phyloP scores from a whole-genome alignment of 2,329 filamentous ascomycete genomes.

The Harringtonia aguacate region DNA sequence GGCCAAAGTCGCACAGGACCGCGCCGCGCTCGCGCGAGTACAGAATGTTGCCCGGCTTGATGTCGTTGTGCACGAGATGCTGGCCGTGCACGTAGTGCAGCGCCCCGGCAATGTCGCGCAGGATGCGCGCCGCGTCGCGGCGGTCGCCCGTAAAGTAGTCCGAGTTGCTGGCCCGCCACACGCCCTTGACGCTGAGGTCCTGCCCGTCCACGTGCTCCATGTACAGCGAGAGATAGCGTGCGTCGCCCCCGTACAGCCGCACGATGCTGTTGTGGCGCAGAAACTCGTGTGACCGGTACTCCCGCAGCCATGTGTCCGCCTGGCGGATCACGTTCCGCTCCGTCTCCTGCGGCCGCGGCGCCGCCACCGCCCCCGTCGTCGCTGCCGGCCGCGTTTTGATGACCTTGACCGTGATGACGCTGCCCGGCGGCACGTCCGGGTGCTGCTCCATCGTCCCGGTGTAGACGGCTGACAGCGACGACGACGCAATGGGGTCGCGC shows the following conservation, averaged over 20 bases:
- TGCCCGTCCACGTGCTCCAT: constrained; percentile 51
- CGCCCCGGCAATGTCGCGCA: constrained; percentile 42
- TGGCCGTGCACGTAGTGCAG: constrained; percentile 45
- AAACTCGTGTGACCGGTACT: constrained; percentile 44
- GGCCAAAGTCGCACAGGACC: constrained; percentile 50
- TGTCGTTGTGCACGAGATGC: constrained; percentile 48
- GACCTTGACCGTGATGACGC: constrained; percentile 49
- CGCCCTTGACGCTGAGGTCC: constrained; percentile 36
- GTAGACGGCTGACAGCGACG: constrained; percentile 43
- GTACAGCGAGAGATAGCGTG: constrained; percentile 47
- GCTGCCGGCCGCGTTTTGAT: constrained; percentile 40
- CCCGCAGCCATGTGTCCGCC: constrained; percentile 49
- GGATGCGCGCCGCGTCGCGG: constrained; percentile 38
- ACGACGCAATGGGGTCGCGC: constrained; percentile 44
- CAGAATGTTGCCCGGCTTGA: constrained; percentile 51
- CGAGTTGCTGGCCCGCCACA: constrained; percentile 36
- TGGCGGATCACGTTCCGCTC: constrained; percentile 47
- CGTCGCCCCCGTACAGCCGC: constrained; percentile 46
- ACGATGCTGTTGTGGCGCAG: constrained; percentile 48
- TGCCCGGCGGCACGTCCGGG: constrained; percentile 36
- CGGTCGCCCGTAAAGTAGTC: constrained; percentile 40
- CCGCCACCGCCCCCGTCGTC: constrained; percentile 17
- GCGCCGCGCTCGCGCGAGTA: constrained; percentile 48
- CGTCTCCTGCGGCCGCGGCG: constrained; percentile 34
- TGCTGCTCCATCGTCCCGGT: constrained; percentile 34